Base-by-base conservation (phyloP, 495 filamentous ascomycete species). In the Penicillium psychrofluorescens region DNA sequence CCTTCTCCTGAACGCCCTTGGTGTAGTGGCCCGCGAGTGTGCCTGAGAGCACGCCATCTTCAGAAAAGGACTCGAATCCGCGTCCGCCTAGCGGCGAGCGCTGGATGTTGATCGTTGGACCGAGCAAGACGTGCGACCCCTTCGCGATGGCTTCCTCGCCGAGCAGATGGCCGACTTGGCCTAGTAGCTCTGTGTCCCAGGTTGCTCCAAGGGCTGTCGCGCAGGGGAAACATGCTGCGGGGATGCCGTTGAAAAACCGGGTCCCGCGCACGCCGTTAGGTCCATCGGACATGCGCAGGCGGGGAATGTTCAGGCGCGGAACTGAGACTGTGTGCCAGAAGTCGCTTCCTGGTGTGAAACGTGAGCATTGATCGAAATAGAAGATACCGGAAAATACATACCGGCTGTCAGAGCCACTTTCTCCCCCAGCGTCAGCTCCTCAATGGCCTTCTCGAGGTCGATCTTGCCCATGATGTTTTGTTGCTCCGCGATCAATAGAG, bases 291-390 rank as follows among this genome's bases (percentile, higher is more conserved):
- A 81, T 73, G 35, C 83, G 80, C 28, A 88, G 54, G 3, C 81
- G 71, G 10, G 86, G 85, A 40, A 90, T 83, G 31, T 76, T 77
- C 47, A 86, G 79, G 12, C 77, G 72, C 8, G 78, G 76, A 35
- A 91, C 76, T 1, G 82, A 56, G 30, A 75, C 79, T 2, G 85
- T 89, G 41, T 86, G 79, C 86, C 86, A 90, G 62, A 88, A 88
- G 56, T 89, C 86, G 38, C 77, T 77, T 32, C 82, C 85, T 72
- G 36, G 0, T 1, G 1, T 7, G 15, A 31, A 42, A 8, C 1
- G 31, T 58, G 28, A 56, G 48, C 15, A 7, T 12, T 28, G 16
- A 4, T 10, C 15, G 14, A 15, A 15, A 28, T 42, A 11, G 11
- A 11, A 41, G 27, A 13, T 28, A 32, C 7, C 10, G 31, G 47